Conservation (phyloP, 2,329 filamentous ascomycete species). For the Alternaria sp. region DNA sequence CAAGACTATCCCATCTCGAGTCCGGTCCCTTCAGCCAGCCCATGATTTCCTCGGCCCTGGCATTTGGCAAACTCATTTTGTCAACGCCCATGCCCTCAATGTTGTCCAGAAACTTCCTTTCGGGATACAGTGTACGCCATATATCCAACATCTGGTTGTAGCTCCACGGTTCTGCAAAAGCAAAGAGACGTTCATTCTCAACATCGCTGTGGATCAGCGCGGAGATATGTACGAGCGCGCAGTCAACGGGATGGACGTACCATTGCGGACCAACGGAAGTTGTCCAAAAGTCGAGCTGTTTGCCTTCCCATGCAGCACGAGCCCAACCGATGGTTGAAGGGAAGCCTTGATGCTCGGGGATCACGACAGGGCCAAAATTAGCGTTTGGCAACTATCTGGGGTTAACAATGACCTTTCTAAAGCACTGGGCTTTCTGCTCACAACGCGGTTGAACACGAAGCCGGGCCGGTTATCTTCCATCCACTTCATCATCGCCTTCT, state of each 20-base stretch:
- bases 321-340: conserved; percentile 40
- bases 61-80: conserved; percentile 23
- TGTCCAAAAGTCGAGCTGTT: conserved; percentile 43
- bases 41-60: conserved; percentile 36
- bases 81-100: conserved; percentile 25
- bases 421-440: conserved; percentile 6
- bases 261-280: conserved; percentile 19
- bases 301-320: conserved; percentile 28
- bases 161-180: conserved; percentile 56
- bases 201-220: conserved; percentile 57
- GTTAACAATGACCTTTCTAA: background rate
- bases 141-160: conserved; percentile 54
- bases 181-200: conserved; percentile 61
- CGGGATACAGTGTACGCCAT: conserved; percentile 50
- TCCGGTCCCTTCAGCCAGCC: conserved; percentile 35
- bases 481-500: conserved; percentile 57
- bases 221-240: conserved; percentile 60
- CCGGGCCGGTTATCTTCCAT: conserved; percentile 51
- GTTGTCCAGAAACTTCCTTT: conserved; percentile 43
- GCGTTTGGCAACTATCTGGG: conserved; percentile 38
- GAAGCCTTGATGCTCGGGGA: conserved; percentile 42
- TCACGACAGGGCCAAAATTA: conserved; percentile 47
- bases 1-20: conserved; percentile 36
- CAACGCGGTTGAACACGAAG: conserved; percentile 54
- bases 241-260: conserved; percentile 33